These are phyloP conservation scores for Panellus pusillus DNA, from an alignment of 768 basidiomycete species.

Conservation along the genomic window DNA sequence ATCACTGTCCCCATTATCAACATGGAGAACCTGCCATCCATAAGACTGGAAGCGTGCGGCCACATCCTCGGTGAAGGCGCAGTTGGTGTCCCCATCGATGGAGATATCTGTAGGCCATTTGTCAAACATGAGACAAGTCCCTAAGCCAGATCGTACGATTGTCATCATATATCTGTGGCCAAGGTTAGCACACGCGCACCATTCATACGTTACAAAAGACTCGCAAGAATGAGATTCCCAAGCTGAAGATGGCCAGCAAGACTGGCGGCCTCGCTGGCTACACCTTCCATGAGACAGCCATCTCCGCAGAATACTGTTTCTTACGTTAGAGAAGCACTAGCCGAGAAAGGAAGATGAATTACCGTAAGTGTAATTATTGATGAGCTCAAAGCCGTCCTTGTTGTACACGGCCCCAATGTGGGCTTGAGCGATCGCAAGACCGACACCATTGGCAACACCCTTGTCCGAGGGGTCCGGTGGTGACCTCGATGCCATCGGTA, in stretches of 20 bases:
- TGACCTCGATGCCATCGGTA: constrained; percentile 76
- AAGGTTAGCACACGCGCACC: constrained; percentile 11
- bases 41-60: constrained; percentile 85
- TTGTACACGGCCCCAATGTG: constrained; percentile 91
- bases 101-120: constrained; percentile 69
- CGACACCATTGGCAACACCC: constrained; percentile 91
- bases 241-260: constrained; percentile 93
- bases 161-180: constrained; percentile 82
- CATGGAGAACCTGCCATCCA: constrained; percentile 91
- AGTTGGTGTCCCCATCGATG: constrained; percentile 90
- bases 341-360: constrained; percentile 15
- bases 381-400: constrained; percentile 76
- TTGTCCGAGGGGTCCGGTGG: constrained; percentile 96
- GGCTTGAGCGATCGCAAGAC: constrained; percentile 89
- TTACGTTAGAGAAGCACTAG: constrained; percentile 1
- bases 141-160: constrained; percentile 64
- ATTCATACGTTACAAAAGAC: constrained; percentile 28
- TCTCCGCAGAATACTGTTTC: constrained; percentile 83
- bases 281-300: constrained; percentile 97
- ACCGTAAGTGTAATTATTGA: constrained; percentile 92
- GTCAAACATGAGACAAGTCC: constrained; percentile 2
- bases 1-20: constrained; percentile 84
- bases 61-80: constrained; percentile 94
- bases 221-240: constrained; percentile 87
- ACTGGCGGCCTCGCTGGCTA: constrained; percentile 88